A percentile compares a stretch with the other conserved stretches of the same genome.
These are phyloP conservation scores for Phaeodactylum tricornutum DNA, from an alignment of 108 stramenopile genomes.

Conservation along the genomic window DNA sequence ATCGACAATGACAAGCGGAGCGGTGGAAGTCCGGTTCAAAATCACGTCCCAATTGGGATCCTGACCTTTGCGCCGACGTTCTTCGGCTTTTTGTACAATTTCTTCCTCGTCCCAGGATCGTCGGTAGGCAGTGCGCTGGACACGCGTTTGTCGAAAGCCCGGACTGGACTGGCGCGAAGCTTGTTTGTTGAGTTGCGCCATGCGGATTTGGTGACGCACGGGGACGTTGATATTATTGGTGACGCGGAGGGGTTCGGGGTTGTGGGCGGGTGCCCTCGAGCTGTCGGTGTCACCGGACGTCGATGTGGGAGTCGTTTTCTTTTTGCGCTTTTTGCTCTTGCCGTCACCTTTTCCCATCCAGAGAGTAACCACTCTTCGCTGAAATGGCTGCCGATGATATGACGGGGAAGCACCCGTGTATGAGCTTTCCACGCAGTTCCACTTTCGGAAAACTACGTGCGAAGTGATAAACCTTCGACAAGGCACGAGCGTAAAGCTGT, in stretches of 20 bases:
- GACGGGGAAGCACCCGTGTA: no score
- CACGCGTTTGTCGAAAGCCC: constrained; percentile 45
- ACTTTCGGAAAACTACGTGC: no score
- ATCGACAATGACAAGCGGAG: constrained; percentile 74
- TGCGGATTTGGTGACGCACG: constrained; percentile 59
- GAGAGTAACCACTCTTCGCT: no score
- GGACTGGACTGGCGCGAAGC: constrained; percentile 17
- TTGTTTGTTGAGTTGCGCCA: constrained; percentile 52
- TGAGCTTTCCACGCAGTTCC: no score
- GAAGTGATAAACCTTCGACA: no score
- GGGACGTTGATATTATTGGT: constrained; percentile 64
- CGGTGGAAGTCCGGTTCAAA: constrained; percentile 43
- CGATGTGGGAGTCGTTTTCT: constrained; percentile 19
- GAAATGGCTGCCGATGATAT: no score
- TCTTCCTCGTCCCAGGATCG: constrained; percentile 56
- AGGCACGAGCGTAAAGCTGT: no score
- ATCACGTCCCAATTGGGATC: constrained; percentile 81
- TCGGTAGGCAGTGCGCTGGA: constrained; percentile 49
- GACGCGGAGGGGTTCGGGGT: constrained; percentile 38
- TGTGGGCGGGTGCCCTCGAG: constrained; percentile 7
- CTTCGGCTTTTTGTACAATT: constrained; percentile 40
- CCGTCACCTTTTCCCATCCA: constrained; percentile 68
- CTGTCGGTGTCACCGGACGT: neutral
- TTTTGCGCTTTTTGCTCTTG: constrained; percentile 59
- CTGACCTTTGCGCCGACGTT: constrained; percentile 39